phyloP scores from a whole-genome alignment of 2,329 filamentous ascomycete species.

The Cercospora sp. region DNA sequence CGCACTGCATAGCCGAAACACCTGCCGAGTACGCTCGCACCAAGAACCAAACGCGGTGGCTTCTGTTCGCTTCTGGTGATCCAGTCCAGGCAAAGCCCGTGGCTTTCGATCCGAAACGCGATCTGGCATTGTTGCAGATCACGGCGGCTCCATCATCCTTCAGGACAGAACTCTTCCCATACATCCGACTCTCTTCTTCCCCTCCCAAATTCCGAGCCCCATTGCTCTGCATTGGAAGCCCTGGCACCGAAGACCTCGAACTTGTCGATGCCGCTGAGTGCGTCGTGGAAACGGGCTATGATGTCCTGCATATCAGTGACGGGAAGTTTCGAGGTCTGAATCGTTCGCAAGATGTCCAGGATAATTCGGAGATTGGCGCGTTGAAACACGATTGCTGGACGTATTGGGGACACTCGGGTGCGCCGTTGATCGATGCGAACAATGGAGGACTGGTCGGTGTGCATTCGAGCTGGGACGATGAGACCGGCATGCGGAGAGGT shows the following conservation, averaged over 20 bases:
- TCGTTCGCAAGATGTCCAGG: constrained; percentile 47
- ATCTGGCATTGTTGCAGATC: constrained; percentile 52
- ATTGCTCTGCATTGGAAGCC: constrained; percentile 46
- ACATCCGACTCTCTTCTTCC: constrained; percentile 15
- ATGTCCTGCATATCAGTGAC: constrained; percentile 51
- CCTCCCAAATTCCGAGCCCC: constrained; percentile 23
- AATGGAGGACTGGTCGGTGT: constrained; percentile 50
- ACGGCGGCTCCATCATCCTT: constrained; percentile 34
- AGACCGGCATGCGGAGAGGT: constrained; percentile 55
- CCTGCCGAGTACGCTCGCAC: constrained; percentile 38
- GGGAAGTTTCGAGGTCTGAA: constrained; percentile 48
- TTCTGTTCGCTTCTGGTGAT: constrained; percentile 48
- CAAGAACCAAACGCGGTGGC: constrained; percentile 36
- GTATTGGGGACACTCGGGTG: constrained; percentile 59
- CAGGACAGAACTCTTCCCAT: constrained; percentile 24
- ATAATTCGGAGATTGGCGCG: constrained; percentile 56
- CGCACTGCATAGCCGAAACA: constrained; percentile 54
- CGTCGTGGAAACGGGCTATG: constrained; percentile 47
- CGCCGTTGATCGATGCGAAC: constrained; percentile 48
- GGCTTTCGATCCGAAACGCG: constrained; percentile 48
- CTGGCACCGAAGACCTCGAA: constrained; percentile 51
- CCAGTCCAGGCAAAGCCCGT: constrained; percentile 45
- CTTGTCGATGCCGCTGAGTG: constrained; percentile 18
- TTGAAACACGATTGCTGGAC: constrained; percentile 59
- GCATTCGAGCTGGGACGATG: constrained; percentile 58